Evolutionary conservation across 768 basidiomycete genomes (phyloP).

Genomic region (Pleurotus tuoliensis): DNA sequence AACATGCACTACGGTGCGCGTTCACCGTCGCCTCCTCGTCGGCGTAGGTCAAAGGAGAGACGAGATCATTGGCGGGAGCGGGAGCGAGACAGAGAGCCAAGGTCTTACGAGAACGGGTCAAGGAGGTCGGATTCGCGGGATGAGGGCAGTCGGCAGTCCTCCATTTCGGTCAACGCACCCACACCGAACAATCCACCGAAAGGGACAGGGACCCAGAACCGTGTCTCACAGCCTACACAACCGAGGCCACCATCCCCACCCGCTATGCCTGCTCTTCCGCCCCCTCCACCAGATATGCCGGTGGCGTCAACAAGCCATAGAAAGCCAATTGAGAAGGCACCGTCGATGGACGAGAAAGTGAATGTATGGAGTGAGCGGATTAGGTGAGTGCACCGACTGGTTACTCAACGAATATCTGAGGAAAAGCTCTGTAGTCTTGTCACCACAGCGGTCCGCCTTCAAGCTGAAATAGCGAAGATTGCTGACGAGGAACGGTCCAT

Average conservation of each 20-base stretch:
- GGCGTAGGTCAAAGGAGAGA: not conserved
- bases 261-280: not conserved
- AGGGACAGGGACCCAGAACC: not conserved
- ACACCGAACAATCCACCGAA: too few species aligned
- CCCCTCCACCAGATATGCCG: not conserved
- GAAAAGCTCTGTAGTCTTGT: not conserved
- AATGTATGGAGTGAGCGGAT: not conserved
- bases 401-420: not conserved
- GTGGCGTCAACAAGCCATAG: not conserved
- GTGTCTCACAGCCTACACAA: not conserved
- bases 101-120: too few species aligned
- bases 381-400: not conserved
- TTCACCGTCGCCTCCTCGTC: not conserved
- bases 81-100: too few species aligned
- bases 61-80: too few species aligned
- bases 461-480: slow-evolving; percentile 1
- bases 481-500: not conserved
- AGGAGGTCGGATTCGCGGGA: too few species aligned
- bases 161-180: too few species aligned
- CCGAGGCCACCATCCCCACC: not conserved
- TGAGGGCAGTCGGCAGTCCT: too few species aligned
- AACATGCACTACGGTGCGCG: not conserved
- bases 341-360: not conserved
- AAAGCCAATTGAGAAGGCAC: not conserved
- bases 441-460: not conserved